Conservation (phyloP, 352 stramenopile species). For the Pythium brachiatum region DNA sequence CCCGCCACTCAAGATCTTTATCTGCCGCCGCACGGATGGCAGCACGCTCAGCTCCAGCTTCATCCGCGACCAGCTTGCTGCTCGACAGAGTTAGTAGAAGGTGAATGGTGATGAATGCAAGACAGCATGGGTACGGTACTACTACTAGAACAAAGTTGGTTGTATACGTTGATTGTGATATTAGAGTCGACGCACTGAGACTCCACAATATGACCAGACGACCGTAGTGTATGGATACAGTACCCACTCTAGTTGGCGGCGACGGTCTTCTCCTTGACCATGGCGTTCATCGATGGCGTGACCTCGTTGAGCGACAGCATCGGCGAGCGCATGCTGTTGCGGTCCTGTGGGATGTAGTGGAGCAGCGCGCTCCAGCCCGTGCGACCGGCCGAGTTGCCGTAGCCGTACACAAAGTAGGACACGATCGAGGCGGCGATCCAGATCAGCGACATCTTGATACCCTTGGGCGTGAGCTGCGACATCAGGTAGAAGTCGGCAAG, state of each 20-base stretch:
- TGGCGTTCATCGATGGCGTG: slow-evolving; percentile 27
- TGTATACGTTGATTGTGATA: neutral
- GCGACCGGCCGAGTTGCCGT: slow-evolving; percentile 54
- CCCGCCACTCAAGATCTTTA: slow-evolving; percentile 61
- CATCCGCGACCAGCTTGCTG: slow-evolving; percentile 69
- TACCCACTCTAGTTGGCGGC: neutral
- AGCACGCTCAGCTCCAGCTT: slow-evolving; percentile 83
- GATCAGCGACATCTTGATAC: slow-evolving; percentile 40
- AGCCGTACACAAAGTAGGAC: slow-evolving; percentile 78
- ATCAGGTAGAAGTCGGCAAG: slow-evolving; percentile 70
- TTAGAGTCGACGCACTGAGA: neutral
- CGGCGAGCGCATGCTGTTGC: slow-evolving; percentile 28
- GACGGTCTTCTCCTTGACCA: slow-evolving; percentile 34
- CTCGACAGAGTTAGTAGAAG: neutral
- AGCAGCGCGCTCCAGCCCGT: slow-evolving; percentile 57
- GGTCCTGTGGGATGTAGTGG: slow-evolving; percentile 40
- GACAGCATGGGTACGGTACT: neutral
- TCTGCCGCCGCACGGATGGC: slow-evolving; percentile 78
- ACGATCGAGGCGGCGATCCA: slow-evolving; percentile 57
- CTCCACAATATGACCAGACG: neutral
- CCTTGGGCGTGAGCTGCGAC: slow-evolving; percentile 47
- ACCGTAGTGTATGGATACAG: neutral
- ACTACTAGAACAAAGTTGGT: neutral
- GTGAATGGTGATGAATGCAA: neutral
- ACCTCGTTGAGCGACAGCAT: slow-evolving; percentile 57